Percentiles rank a stretch among this genome's conserved stretches.
Conservation (phyloP, 257 asterid genomes). For the Ajuga chamaepitys region DNA sequence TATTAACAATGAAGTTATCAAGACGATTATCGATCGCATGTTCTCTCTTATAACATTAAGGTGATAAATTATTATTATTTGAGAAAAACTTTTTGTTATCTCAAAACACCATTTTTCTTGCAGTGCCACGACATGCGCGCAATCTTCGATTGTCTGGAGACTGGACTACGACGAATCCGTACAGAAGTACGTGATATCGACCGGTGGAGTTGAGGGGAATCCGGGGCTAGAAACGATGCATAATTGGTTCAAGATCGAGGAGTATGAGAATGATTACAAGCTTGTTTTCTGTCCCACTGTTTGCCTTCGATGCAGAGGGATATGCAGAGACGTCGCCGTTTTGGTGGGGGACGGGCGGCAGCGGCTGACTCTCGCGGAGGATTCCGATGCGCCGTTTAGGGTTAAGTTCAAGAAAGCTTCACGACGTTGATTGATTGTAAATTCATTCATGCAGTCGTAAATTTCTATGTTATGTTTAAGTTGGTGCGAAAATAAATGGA, state of each 20-base stretch:
- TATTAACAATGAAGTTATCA: too few species aligned
- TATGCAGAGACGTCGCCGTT: conserved; percentile 15
- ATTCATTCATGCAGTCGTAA: too few species aligned
- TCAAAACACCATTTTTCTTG: conserved; percentile 27
- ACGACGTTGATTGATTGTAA: too few species aligned
- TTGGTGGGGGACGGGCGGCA: neutral
- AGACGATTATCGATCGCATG: too few species aligned
- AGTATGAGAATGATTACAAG: conserved; percentile 29
- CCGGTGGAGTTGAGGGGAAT: conserved; percentile 42
- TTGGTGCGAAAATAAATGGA: too few species aligned
- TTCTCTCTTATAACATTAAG: too few species aligned
- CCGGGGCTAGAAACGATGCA: conserved; percentile 37
- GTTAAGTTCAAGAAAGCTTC: too few species aligned
- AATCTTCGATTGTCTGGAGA: conserved; percentile 36
- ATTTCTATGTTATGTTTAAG: too few species aligned
- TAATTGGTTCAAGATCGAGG: conserved; percentile 55
- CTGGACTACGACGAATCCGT: conserved; percentile 22
- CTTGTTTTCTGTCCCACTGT: conserved; percentile 44
- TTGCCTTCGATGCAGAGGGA: conserved; percentile 35
- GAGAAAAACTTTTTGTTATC: too few species aligned
- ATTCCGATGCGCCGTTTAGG: too few species aligned
- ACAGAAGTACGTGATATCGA: conserved; percentile 18
- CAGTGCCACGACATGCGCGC: conserved; percentile 27
- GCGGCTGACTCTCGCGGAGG: neutral
- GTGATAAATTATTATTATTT: too few species aligned